Percentiles rank a stretch among this genome's conserved stretches.
These are phyloP conservation scores for Wickerhamiella cacticola DNA, from an alignment of 805 yeast species.

Conservation along the genomic window DNA sequence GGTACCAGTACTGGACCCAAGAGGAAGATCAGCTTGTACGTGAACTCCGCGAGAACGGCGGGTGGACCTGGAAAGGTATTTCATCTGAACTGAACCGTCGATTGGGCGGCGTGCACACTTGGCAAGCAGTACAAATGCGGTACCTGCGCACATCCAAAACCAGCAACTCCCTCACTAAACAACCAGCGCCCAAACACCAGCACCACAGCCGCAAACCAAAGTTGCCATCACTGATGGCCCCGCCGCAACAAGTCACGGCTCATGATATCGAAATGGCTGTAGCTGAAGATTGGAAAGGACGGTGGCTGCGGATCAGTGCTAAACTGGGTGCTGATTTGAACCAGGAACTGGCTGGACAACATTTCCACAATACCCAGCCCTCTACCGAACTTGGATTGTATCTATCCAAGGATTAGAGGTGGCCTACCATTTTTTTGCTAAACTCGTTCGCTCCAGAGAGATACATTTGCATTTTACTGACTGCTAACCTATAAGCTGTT, in stretches of 20 bases:
- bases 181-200: conserved; percentile 13
- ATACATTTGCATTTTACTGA: neutral
- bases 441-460: neutral
- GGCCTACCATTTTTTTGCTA: neutral
- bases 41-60: neutral
- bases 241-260: neutral
- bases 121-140: conserved; percentile 40
- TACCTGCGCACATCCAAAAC: conserved; percentile 27
- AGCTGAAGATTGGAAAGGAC: conserved; percentile 1
- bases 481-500: neutral
- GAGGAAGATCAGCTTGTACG: conserved; percentile 6
- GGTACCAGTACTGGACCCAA: conserved; percentile 10
- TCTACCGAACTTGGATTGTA: neutral
- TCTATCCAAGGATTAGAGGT: neutral
- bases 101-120: conserved; percentile 21
- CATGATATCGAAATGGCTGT: neutral
- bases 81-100: conserved; percentile 20
- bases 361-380: neutral
- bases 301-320: conserved; percentile 8
- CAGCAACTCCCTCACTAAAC: neutral
- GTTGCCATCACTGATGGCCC: no score
- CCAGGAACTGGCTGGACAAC: neutral
- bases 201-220: neutral
- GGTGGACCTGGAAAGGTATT: conserved; percentile 28
- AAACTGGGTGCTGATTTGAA: neutral